Percentiles rank a stretch among this genome's conserved stretches.
Conservation (phyloP, 1,139 yeast species). For the Nakaseomyces delphensis region DNA sequence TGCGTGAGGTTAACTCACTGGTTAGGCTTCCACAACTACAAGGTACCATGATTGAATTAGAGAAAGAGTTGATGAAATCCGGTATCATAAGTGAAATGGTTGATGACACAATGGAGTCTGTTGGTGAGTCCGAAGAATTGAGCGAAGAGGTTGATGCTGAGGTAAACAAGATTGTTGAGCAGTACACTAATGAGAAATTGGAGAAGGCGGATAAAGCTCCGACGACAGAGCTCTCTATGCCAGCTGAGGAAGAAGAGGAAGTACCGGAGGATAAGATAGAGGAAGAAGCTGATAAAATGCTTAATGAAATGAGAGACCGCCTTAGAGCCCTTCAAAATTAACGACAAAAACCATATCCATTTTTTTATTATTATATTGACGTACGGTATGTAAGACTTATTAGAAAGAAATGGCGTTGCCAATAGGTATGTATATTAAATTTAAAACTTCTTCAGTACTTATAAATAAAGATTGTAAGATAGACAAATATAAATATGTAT, state of each 20-base stretch:
- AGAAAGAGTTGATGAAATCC: conserved; percentile 80
- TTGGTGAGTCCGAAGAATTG: conserved; percentile 60
- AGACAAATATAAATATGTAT: no score
- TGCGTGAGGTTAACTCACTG: conserved; percentile 81
- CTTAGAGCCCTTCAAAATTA: conserved; percentile 75
- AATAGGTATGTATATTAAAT: no score
- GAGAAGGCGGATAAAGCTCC: conserved; percentile 44
- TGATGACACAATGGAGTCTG: conserved; percentile 73
- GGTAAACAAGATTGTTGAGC: conserved; percentile 47
- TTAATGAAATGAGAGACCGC: conserved; percentile 84
- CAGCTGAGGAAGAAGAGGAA: conserved; percentile 32
- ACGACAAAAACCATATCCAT: no score
- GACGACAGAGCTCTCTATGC: conserved; percentile 37
- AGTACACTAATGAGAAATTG: conserved; percentile 41
- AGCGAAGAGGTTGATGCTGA: conserved; percentile 67
- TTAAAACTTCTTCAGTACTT: not conserved
- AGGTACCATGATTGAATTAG: conserved; percentile 77
- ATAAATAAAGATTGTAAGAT: not conserved
- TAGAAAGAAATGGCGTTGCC: no score
- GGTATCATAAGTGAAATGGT: conserved; percentile 96
- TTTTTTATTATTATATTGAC: no score
- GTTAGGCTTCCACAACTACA: conserved; percentile 73
- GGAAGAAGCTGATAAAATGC: conserved; percentile 63
- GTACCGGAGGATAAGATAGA: conserved; percentile 60
- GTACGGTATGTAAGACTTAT: no score